Evolutionary conservation across 2,329 filamentous ascomycete species (phyloP).

Genomic region (Stenocarpella maydis): DNA sequence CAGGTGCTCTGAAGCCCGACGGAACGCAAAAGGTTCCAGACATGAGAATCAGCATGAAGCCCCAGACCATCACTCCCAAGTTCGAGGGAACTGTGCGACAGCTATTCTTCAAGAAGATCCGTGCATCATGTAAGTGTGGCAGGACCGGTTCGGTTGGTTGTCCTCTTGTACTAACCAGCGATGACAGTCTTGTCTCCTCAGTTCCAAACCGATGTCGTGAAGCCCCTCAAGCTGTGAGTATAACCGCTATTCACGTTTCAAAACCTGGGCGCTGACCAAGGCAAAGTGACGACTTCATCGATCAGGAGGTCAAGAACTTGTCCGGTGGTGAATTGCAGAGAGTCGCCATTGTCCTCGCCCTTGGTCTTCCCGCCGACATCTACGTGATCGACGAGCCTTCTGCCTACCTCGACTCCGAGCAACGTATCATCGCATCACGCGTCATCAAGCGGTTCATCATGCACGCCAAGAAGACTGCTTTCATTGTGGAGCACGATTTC

Average conservation of each 20-base stretch:
- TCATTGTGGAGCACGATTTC: conserved; percentile 99
- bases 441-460: conserved; percentile 99
- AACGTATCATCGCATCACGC: conserved; percentile 95
- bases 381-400: conserved; percentile 98
- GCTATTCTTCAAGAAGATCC: conserved; percentile 99
- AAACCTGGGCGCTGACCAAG: background rate
- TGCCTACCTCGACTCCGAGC: conserved; percentile 97
- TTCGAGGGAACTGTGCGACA: conserved; percentile 97
- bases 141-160: no score
- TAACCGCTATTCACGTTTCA: no score
- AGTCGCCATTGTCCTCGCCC: conserved; percentile 96
- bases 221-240: conserved; percentile 85
- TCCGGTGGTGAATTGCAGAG: conserved; percentile 99
- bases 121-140: conserved; percentile 72
- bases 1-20: conserved; percentile 92
- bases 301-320: conserved; percentile 98
- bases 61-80: conserved; percentile 98
- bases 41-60: conserved; percentile 99
- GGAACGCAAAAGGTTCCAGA: conserved; percentile 78
- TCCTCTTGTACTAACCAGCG: conserved; percentile 3
- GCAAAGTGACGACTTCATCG: conserved; percentile 86
- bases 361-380: conserved; percentile 95
- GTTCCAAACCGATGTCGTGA: conserved; percentile 99
- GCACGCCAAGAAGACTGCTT: conserved; percentile 99
- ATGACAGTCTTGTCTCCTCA: conserved; percentile 80